Percentiles rank a stretch among this genome's conserved stretches.
These are phyloP conservation scores for Pholiota microspora DNA, from an alignment of 768 basidiomycete species.

Conservation along the genomic window DNA sequence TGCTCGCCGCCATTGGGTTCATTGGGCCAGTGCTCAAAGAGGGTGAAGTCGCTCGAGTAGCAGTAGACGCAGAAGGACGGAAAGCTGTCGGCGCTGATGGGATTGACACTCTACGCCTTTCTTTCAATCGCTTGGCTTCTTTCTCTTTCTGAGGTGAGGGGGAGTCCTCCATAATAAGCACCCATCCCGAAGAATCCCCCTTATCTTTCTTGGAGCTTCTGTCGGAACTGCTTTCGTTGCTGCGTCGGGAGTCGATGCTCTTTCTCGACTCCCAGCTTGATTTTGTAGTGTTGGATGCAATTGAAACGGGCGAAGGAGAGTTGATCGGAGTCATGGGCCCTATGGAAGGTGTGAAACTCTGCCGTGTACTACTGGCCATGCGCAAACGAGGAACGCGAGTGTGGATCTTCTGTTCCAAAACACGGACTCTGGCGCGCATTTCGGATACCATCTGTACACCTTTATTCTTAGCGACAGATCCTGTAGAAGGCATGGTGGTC, in stretches of 20 bases:
- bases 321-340: constrained; percentile 23
- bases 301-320: constrained; percentile 36
- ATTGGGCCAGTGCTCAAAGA: constrained; percentile 24
- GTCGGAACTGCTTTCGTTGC: constrained; percentile 42
- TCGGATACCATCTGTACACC: constrained; percentile 93
- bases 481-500: constrained; percentile 38
- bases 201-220: constrained; percentile 45
- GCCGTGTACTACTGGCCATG: constrained; percentile 71
- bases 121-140: constrained; percentile 42
- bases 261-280: constrained; percentile 44
- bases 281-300: constrained; percentile 36
- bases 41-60: constrained; percentile 29
- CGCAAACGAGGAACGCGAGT: constrained; percentile 83
- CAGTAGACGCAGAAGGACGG: constrained; percentile 40
- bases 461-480: constrained; percentile 64
- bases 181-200: constrained; percentile 78
- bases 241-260: constrained; percentile 43
- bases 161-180: constrained; percentile 86
- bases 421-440: constrained; percentile 82
- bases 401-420: constrained; percentile 83
- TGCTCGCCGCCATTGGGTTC: constrained; percentile 30
- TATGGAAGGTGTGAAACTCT: constrained; percentile 34
- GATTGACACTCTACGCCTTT: constrained; percentile 57
- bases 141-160: constrained; percentile 63
- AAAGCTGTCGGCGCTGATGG: constrained; percentile 52